phyloP scores from a whole-genome alignment of 257 asterid genomes.

The Cinchona pubescens region DNA sequence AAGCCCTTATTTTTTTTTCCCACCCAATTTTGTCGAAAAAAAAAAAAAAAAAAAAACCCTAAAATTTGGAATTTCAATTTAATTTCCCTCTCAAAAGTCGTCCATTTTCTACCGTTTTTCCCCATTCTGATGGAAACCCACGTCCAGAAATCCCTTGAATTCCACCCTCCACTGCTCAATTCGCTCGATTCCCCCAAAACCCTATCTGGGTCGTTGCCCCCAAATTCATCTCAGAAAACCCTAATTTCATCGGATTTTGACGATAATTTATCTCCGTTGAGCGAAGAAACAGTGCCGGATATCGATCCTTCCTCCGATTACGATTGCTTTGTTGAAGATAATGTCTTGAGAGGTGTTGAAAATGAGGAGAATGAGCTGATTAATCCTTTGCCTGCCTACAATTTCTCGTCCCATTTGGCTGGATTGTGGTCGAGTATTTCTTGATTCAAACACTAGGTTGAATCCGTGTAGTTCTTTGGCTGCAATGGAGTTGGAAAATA shows the following conservation, averaged over 20 bases:
- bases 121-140: constrained; percentile 22
- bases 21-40: too few species aligned
- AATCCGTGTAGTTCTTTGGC: background rate
- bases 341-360: constrained; percentile 23
- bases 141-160: background rate
- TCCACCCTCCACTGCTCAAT: constrained; percentile 14
- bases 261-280: constrained; percentile 23
- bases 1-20: background rate
- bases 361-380: constrained; percentile 18
- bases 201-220: constrained; percentile 26
- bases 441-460: constrained; percentile 8
- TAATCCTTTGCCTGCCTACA: constrained; percentile 8
- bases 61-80: constrained; percentile 11
- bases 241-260: constrained; percentile 4
- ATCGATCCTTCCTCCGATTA: constrained; percentile 17
- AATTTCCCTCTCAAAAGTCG: constrained; percentile 4
- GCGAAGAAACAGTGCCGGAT: constrained; percentile 9
- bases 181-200: constrained; percentile 26
- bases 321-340: constrained; percentile 28
- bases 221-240: constrained; percentile 10
- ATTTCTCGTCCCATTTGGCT: constrained; percentile 26
- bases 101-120: background rate
- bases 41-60: too few species aligned
- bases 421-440: constrained; percentile 28
- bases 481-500: constrained; percentile 16